Conservation (phyloP, 164 flowering plant species). For the Sextonia rubra region DNA sequence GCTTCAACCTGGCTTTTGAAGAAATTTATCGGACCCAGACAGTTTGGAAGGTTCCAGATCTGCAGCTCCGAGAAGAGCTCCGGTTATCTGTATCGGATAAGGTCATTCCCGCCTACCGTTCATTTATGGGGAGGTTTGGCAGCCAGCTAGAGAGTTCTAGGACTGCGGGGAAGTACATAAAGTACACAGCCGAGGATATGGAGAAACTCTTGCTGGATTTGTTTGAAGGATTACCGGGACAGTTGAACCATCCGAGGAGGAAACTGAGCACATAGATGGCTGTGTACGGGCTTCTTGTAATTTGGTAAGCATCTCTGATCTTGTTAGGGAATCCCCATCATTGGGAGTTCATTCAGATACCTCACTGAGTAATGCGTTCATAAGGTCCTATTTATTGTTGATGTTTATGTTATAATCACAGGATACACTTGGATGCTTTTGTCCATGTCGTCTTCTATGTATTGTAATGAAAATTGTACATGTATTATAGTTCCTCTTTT, state of each 20-base stretch:
- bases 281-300: not conserved
- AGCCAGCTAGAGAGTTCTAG: not conserved
- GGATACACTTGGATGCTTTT: not conserved
- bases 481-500: not conserved
- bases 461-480: not conserved
- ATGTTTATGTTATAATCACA: not conserved
- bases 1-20: slow-evolving; percentile 44
- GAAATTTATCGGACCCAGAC: slow-evolving; percentile 10
- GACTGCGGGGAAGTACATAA: slow-evolving; percentile 6
- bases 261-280: not conserved
- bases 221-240: slow-evolving; percentile 10
- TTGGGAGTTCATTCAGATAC: not conserved
- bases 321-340: not conserved
- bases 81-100: slow-evolving; percentile 7
- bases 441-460: not conserved
- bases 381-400: not conserved
- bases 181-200: slow-evolving; percentile 7
- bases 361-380: not conserved
- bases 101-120: slow-evolving; percentile 7
- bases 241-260: not conserved
- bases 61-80: slow-evolving; percentile 8
- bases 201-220: slow-evolving; percentile 7
- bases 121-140: slow-evolving; percentile 7
- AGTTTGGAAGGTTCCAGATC: slow-evolving; percentile 3
- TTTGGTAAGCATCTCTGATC: not conserved